A percentile compares a stretch with the other conserved stretches of the same genome.
These are phyloP conservation scores for Mesostigma viride DNA, from an alignment of 139 green algal species.

Conservation along the genomic window DNA sequence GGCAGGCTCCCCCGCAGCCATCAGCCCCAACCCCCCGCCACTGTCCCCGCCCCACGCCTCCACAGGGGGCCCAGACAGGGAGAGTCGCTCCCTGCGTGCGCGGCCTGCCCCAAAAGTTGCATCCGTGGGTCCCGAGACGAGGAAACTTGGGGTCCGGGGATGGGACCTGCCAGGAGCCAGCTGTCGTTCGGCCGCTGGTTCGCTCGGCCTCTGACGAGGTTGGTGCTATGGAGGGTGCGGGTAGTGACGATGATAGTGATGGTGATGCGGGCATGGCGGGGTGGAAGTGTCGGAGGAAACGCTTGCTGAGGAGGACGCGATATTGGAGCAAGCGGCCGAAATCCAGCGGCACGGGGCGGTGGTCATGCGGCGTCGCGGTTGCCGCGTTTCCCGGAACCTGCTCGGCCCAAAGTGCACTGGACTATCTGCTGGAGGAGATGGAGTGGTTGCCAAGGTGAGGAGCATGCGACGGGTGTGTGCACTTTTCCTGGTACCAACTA, in stretches of 20 bases:
- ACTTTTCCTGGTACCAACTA: no score
- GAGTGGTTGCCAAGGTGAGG: constrained; percentile 78
- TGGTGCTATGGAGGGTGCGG: neutral
- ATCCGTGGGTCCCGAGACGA: neutral
- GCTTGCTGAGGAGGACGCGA: neutral
- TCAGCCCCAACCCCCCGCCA: no score
- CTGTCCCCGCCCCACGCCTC: no score
- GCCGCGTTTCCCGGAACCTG: constrained; percentile 9
- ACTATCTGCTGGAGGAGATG: constrained; percentile 89
- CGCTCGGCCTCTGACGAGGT: neutral
- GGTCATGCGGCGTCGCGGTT: neutral
- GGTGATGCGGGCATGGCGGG: neutral
- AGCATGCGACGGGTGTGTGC: no score
- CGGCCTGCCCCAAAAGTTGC: no score
- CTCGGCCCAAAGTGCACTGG: constrained; percentile 57
- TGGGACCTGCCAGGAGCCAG: neutral
- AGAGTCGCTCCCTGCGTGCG: no score
- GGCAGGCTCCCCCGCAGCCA: no score
- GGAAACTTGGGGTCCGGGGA: neutral
- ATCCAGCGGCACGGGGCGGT: neutral
- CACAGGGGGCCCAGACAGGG: no score
- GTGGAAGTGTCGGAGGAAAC: neutral
- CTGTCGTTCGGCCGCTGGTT: neutral
- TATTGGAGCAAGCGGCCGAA: neutral
- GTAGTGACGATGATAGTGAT: neutral